Percentiles rank a stretch among this genome's conserved stretches.
phyloP scores from a whole-genome alignment of 2,329 filamentous ascomycete genomes.

The Fusarium avenaceum region DNA sequence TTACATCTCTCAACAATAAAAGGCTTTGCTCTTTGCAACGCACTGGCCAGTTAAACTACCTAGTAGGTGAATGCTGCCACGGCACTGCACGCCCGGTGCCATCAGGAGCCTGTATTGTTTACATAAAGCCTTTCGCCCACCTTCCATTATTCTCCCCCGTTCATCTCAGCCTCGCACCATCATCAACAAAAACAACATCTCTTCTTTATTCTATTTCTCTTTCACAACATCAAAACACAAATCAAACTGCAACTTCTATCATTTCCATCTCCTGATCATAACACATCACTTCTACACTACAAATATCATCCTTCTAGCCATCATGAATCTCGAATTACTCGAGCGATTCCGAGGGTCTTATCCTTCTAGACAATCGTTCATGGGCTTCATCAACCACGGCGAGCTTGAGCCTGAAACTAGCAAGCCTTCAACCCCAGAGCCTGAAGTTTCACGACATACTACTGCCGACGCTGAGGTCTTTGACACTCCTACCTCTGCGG shows the following conservation, averaged over 20 bases:
- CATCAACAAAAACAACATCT: not conserved
- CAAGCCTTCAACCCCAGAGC: not conserved
- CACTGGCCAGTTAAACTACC: not conserved
- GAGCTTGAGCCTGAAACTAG: not conserved
- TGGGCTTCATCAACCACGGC: slow-evolving; percentile 13
- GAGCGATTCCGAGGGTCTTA: slow-evolving; percentile 3
- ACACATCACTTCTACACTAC: not conserved
- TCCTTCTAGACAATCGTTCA: slow-evolving; percentile 11
- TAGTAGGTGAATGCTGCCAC: not conserved
- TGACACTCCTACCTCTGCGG: not conserved
- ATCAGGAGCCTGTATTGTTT: not conserved
- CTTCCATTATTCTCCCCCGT: not conserved
- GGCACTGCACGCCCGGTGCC: slow-evolving; percentile 14
- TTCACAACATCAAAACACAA: not conserved
- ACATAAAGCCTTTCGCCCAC: not conserved
- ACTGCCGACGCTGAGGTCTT: not conserved
- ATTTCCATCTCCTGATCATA: not conserved
- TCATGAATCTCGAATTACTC: slow-evolving; percentile 15
- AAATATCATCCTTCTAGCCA: not conserved
- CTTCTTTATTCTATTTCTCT: not conserved
- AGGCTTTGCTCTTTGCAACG: not conserved
- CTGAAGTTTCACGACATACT: not conserved
- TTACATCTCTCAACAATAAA: not conserved
- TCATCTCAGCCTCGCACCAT: not conserved
- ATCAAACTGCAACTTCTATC: not conserved